phyloP scores from a whole-genome alignment of 257 asterid species.

The Solanum sejunctum region DNA sequence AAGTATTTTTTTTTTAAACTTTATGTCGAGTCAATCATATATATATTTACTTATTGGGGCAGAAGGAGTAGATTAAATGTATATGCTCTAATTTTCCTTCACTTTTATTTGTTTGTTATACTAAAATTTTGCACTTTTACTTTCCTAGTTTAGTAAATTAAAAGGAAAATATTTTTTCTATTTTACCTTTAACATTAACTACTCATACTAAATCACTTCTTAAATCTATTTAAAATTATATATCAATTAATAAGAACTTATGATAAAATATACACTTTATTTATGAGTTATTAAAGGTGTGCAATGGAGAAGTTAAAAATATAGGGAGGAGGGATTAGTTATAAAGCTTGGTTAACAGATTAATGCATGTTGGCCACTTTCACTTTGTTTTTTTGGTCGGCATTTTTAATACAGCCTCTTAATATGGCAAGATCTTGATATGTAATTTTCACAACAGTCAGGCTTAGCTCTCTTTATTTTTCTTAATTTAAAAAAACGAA shows the following conservation, averaged over 20 bases:
- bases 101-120: too few species aligned
- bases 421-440: not conserved
- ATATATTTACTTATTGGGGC: too few species aligned
- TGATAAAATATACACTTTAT: not conserved
- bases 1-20: not conserved
- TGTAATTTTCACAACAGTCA: not conserved
- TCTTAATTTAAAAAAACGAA: not conserved
- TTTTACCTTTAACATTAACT: too few species aligned
- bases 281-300: too few species aligned
- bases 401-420: constrained; percentile 14
- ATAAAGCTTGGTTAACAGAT: not conserved
- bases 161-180: too few species aligned
- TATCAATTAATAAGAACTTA: too few species aligned
- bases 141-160: not conserved
- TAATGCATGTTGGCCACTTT: constrained; percentile 17
- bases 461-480: not conserved
- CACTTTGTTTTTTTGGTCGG: constrained; percentile 11
- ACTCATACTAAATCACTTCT: not conserved
- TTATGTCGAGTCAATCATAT: not conserved
- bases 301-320: too few species aligned
- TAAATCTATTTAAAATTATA: too few species aligned
- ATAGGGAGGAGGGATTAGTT: too few species aligned
- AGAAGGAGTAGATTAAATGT: too few species aligned
- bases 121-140: too few species aligned
- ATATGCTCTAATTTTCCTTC: too few species aligned